These are phyloP conservation scores for Monosporascus sp. DNA, from an alignment of 2,329 filamentous ascomycete genomes.

Conservation along the genomic window DNA sequence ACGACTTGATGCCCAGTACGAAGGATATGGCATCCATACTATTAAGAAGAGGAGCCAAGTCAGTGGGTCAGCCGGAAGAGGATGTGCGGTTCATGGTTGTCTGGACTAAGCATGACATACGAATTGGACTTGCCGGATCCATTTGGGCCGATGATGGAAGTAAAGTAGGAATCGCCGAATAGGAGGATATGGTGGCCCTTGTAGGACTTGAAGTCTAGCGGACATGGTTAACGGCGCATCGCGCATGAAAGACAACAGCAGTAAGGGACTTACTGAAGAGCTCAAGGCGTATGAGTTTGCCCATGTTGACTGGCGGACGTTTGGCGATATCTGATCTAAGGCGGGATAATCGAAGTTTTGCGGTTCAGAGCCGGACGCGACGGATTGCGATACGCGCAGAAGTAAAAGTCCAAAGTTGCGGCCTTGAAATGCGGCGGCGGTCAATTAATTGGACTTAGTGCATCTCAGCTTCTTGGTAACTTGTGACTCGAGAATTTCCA, in stretches of 20 bases:
- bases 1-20: constrained; percentile 96
- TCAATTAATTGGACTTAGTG: background rate
- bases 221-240: constrained; percentile 19
- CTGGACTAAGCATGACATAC: constrained; percentile 43
- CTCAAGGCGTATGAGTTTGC: constrained; percentile 91
- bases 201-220: constrained; percentile 95
- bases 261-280: constrained; percentile 67
- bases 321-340: background rate
- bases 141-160: constrained; percentile 98
- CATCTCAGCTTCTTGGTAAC: background rate
- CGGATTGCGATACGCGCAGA: background rate
- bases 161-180: constrained; percentile 98
- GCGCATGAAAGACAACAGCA: constrained; percentile 7
- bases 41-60: constrained; percentile 18
- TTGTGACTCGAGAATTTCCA: background rate
- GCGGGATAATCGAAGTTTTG: too few species aligned
- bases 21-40: constrained; percentile 99
- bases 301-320: constrained; percentile 58
- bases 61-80: background rate
- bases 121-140: constrained; percentile 99
- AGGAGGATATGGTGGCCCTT: constrained; percentile 92
- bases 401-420: background rate
- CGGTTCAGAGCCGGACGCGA: background rate
- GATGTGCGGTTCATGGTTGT: constrained; percentile 4
- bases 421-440: background rate